Evolutionary conservation across 1,139 yeast species (phyloP).

Genomic region (Suhomyces yuchorum): DNA sequence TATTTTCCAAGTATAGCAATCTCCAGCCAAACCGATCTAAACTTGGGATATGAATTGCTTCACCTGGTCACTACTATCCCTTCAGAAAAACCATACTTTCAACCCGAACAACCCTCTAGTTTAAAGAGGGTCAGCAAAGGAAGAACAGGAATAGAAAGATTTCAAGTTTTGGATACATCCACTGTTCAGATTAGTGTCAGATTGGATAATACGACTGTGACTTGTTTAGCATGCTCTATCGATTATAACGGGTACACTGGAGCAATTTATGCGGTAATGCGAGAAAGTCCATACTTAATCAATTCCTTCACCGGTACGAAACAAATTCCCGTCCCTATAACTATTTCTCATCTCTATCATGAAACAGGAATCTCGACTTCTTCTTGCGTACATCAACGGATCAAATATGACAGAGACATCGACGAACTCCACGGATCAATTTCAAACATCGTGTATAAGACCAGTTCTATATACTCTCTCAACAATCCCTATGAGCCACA

Average conservation of each 20-base stretch:
- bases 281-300: conserved; percentile 8
- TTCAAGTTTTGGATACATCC: not conserved
- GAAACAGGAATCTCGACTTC: not conserved
- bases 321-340: not conserved
- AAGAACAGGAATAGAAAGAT: not conserved
- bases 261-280: conserved; percentile 2
- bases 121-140: not conserved
- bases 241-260: conserved; percentile 15
- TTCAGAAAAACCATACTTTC: not conserved
- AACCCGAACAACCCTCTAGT: not conserved
- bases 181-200: not conserved
- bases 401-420: conserved; percentile 13
- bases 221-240: conserved; percentile 13
- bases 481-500: conserved; percentile 33
- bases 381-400: conserved; percentile 12
- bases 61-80: not conserved
- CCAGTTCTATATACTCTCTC: conserved; percentile 21
- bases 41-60: not conserved
- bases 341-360: not conserved
- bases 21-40: not conserved
- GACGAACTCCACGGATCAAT: conserved; percentile 12
- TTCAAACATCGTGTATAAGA: conserved; percentile 23
- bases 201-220: conserved; percentile 5
- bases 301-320: not conserved
- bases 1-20: not conserved